Evolutionary conservation across 2,329 filamentous ascomycete species (phyloP).

Genomic region (Cladosporium phlei): DNA sequence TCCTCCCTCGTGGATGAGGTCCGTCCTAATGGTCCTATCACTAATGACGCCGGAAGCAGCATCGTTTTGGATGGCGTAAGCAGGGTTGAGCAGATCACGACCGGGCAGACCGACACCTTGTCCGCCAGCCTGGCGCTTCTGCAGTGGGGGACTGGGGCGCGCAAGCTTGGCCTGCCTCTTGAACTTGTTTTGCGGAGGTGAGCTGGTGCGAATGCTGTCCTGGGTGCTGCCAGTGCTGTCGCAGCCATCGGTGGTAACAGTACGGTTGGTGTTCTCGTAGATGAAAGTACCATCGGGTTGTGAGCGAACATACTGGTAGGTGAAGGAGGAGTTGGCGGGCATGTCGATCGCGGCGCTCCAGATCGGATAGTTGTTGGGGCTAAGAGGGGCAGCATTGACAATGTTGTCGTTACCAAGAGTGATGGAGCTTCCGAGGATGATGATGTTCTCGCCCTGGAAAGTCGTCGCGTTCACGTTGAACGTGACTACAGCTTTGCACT

Average conservation of each 20-base stretch:
- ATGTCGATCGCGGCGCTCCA: slow-evolving; percentile 32
- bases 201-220: slow-evolving; percentile 30
- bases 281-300: slow-evolving; percentile 30
- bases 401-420: slow-evolving; percentile 29
- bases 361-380: slow-evolving; percentile 30
- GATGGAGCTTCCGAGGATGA: slow-evolving; percentile 29
- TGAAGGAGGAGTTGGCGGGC: slow-evolving; percentile 28
- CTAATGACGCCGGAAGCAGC: slow-evolving; percentile 42
- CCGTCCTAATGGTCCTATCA: slow-evolving; percentile 55
- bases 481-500: slow-evolving; percentile 29
- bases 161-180: slow-evolving; percentile 17
- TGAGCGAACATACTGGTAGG: slow-evolving; percentile 31
- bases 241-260: slow-evolving; percentile 30
- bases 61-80: slow-evolving; percentile 62
- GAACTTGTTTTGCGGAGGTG: slow-evolving; percentile 24
- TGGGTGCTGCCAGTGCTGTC: slow-evolving; percentile 23
- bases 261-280: slow-evolving; percentile 30
- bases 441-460: slow-evolving; percentile 34
- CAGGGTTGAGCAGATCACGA: slow-evolving; percentile 60
- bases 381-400: slow-evolving; percentile 26
- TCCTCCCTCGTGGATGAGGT: slow-evolving; percentile 64
- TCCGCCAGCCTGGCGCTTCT: slow-evolving; percentile 12
- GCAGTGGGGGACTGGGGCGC: not conserved
- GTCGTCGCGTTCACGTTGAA: slow-evolving; percentile 33
- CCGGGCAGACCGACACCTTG: slow-evolving; percentile 50